These are phyloP conservation scores for Yarrowia galli DNA, from an alignment of 1,139 yeast species.

Conservation along the genomic window DNA sequence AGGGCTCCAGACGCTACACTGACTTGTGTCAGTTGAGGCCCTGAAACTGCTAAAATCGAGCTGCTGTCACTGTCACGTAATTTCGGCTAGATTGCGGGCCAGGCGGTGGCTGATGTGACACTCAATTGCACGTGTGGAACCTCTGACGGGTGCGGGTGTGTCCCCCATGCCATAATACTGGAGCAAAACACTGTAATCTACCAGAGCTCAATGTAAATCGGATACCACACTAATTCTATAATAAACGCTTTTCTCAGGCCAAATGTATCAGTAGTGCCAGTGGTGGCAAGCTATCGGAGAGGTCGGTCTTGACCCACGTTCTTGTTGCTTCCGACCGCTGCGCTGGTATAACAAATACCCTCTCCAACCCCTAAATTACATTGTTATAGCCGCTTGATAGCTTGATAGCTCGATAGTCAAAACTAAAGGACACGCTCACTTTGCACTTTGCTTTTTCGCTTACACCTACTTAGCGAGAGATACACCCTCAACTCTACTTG, in stretches of 20 bases:
- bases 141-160: background rate
- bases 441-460: constrained; percentile 31
- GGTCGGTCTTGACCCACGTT: constrained; percentile 11
- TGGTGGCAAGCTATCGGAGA: background rate
- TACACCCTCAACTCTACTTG: background rate
- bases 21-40: constrained; percentile 13
- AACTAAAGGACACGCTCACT: background rate
- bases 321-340: no score
- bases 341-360: no score
- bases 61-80: background rate
- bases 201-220: constrained; percentile 1
- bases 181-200: background rate
- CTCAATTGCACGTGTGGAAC: background rate
- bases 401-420: background rate
- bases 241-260: constrained; percentile 1
- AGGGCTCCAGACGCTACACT: background rate
- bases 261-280: no score
- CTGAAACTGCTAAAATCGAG: constrained; percentile 9
- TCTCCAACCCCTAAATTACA: background rate
- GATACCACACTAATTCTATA: constrained; percentile 6
- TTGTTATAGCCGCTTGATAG: constrained; percentile 8
- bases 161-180: background rate
- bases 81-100: background rate
- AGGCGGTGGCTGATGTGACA: background rate
- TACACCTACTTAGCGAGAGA: constrained; percentile 3